Percentiles rank a stretch among this genome's conserved stretches.
phyloP scores from a whole-genome alignment of 306 rosid species.

The Rosa persica region DNA sequence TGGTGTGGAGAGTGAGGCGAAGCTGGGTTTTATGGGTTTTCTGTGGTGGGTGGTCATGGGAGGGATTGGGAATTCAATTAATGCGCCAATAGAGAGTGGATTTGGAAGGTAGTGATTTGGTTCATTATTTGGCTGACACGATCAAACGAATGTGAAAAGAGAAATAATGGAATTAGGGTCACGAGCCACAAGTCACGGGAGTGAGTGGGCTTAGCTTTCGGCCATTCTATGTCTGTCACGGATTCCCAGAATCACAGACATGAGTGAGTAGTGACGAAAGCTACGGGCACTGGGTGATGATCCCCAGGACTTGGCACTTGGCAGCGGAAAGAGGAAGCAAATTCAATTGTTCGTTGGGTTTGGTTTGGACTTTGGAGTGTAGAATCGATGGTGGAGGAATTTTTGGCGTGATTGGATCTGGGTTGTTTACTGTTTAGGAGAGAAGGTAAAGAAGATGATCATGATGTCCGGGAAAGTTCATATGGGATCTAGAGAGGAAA shows the following conservation, averaged over 20 bases:
- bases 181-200: not conserved
- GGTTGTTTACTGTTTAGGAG: not conserved
- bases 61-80: not conserved
- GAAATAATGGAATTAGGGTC: not conserved
- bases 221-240: not conserved
- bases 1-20: not conserved
- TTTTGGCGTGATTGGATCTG: not conserved
- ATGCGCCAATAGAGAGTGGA: not conserved
- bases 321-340: not conserved
- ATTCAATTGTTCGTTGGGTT: not conserved
- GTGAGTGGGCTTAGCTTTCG: not conserved
- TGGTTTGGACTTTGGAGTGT: not conserved
- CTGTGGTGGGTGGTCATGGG: constrained; percentile 2
- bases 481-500: too few relatives aligned
- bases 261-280: not conserved
- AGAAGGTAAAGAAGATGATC: not conserved
- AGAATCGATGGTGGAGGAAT: too few relatives aligned
- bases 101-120: constrained; percentile 4
- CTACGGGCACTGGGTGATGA: not conserved
- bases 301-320: not conserved
- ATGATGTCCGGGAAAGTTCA: not conserved
- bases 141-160: too few relatives aligned
- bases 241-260: not conserved
- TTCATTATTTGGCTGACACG: not conserved
- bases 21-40: constrained; percentile 8